Evolutionary conservation across 768 basidiomycete genomes (phyloP).

Genomic region (Tylopilus sp.): DNA sequence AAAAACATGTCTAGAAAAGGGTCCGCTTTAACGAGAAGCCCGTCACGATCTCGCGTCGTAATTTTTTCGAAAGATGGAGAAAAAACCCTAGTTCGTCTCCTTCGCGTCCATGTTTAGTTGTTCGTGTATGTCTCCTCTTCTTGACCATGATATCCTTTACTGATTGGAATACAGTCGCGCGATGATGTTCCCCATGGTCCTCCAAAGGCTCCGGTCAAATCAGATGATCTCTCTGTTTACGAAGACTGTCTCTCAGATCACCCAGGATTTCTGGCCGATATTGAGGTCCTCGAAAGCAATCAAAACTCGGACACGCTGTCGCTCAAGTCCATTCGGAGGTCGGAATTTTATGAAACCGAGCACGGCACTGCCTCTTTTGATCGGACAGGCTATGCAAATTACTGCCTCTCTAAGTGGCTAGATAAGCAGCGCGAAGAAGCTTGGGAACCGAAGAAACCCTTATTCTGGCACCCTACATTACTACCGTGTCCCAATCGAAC

Average conservation of each 20-base stretch:
- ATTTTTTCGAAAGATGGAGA: conserved; percentile 17
- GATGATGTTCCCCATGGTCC: background rate
- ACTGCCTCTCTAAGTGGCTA: conserved; percentile 25
- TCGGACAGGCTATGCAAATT: conserved; percentile 21
- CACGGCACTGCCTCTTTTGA: conserved; percentile 27
- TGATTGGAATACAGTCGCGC: conserved; percentile 15
- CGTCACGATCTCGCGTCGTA: conserved; percentile 18
- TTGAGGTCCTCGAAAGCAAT: conserved; percentile 16
- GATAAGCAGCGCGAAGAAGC: conserved; percentile 28
- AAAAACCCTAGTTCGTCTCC: conserved; percentile 13
- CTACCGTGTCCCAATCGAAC: conserved; percentile 19
- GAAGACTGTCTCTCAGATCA: conserved; percentile 28
- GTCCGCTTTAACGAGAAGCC: conserved; percentile 30
- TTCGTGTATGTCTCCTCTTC: conserved; percentile 17
- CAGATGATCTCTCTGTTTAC: conserved; percentile 24
- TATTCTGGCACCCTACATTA: conserved; percentile 19
- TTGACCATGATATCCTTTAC: background rate
- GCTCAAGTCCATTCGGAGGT: conserved; percentile 8
- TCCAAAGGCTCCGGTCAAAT: conserved; percentile 1
- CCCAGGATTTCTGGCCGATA: conserved; percentile 16
- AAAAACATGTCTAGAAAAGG: conserved; percentile 11
- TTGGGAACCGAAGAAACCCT: conserved; percentile 13
- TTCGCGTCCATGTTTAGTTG: conserved; percentile 27
- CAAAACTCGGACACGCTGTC: conserved; percentile 6
- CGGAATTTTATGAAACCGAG: conserved; percentile 30